phyloP scores from a whole-genome alignment of 108 stramenopile species.

The Nitzschia sp. region DNA sequence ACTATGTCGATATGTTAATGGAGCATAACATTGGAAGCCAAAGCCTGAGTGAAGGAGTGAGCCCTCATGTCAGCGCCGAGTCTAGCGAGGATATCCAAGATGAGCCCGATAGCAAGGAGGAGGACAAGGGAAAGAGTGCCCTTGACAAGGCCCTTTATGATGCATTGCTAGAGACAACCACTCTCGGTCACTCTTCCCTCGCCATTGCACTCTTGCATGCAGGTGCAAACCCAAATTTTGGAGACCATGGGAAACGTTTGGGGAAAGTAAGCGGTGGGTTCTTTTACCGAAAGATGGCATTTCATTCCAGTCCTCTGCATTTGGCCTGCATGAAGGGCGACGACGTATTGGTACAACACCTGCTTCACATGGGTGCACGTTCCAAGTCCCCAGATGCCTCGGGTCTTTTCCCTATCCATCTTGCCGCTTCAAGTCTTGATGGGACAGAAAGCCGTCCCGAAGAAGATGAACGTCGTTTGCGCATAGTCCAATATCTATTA shows the following conservation, averaged over 20 bases:
- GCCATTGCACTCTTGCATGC: conserved; percentile 54
- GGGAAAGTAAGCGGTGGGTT: conserved; percentile 41
- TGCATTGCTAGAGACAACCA: conserved; percentile 59
- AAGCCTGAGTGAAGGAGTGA: background rate
- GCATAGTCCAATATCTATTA: conserved; percentile 57
- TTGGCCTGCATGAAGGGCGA: conserved; percentile 67
- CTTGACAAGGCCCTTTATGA: conserved; percentile 43
- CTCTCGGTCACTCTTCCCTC: conserved; percentile 46
- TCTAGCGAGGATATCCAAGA: background rate
- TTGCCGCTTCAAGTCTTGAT: conserved; percentile 51
- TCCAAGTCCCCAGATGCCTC: conserved; percentile 69
- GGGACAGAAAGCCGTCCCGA: conserved; percentile 12
- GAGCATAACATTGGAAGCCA: conserved; percentile 17
- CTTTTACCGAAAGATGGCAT: conserved; percentile 29
- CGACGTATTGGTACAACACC: conserved; percentile 38
- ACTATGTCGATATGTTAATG: conserved; percentile 73
- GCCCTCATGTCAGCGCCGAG: background rate
- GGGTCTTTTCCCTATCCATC: conserved; percentile 67
- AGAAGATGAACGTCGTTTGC: conserved; percentile 52
- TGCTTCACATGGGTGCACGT: conserved; percentile 57
- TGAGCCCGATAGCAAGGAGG: background rate
- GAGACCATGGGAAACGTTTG: conserved; percentile 43
- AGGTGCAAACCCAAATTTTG: conserved; percentile 66
- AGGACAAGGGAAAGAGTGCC: conserved; percentile 4
- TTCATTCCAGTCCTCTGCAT: conserved; percentile 72